A percentile compares a stretch with the other conserved stretches of the same genome.
These are phyloP conservation scores for Psilocybe tampanensis DNA, from an alignment of 768 basidiomycete species.

Conservation along the genomic window DNA sequence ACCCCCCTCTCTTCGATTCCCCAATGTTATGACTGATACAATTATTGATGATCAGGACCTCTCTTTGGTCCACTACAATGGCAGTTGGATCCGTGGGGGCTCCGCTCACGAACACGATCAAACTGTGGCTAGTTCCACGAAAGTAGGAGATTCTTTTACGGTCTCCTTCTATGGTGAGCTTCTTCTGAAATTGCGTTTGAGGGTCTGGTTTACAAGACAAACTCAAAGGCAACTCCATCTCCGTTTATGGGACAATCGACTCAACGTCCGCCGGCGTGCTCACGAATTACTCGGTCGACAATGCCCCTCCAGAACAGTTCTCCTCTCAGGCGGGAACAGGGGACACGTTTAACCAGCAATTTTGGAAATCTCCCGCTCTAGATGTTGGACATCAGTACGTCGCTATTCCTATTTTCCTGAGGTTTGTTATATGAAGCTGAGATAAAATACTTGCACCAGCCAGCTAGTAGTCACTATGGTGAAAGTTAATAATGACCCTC, in stretches of 20 bases:
- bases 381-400: constrained; percentile 33
- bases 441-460: constrained; percentile 18
- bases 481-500: constrained; percentile 26
- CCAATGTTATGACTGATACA: constrained; percentile 18
- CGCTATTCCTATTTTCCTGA: neutral
- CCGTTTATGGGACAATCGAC: constrained; percentile 38
- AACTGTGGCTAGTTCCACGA: constrained; percentile 36
- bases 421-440: too few relatives aligned
- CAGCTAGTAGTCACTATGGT: constrained; percentile 36
- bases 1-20: neutral
- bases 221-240: constrained; percentile 33
- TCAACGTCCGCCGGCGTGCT: constrained; percentile 35
- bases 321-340: constrained; percentile 26
- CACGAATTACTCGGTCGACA: constrained; percentile 38
- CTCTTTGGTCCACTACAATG: constrained; percentile 31
- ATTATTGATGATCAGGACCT: constrained; percentile 38
- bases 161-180: constrained; percentile 36
- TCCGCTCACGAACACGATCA: constrained; percentile 23
- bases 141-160: constrained; percentile 33
- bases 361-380: constrained; percentile 34
- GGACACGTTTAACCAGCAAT: constrained; percentile 34
- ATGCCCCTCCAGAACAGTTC: constrained; percentile 23
- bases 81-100: constrained; percentile 36
- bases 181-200: too few relatives aligned
- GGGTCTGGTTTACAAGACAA: too few relatives aligned